phyloP scores from a whole-genome alignment of 768 basidiomycete genomes.

The Xanthoconium stramineum region DNA sequence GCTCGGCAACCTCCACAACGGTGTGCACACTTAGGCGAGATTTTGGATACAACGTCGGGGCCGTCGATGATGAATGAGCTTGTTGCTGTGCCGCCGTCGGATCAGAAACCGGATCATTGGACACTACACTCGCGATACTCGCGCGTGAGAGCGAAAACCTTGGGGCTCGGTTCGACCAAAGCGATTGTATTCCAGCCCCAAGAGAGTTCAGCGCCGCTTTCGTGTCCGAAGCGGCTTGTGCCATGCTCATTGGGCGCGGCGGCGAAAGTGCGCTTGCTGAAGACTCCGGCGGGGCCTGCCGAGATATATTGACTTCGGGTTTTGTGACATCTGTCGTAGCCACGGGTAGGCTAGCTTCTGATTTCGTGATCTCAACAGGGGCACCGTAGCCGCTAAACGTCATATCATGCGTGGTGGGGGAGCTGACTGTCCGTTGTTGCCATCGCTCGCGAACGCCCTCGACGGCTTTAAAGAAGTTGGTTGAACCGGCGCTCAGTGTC shows the following conservation, averaged over 20 bases:
- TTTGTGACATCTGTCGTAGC: constrained; percentile 15
- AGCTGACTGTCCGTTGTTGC: constrained; percentile 39
- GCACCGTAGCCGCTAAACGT: constrained; percentile 16
- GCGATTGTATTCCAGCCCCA: constrained; percentile 47
- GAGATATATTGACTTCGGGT: constrained; percentile 8
- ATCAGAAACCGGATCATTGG: constrained; percentile 23
- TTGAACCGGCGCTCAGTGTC: constrained; percentile 70
- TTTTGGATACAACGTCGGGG: constrained; percentile 13
- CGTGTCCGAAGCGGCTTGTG: constrained; percentile 33
- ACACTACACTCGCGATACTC: constrained; percentile 21
- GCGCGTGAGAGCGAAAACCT: constrained; percentile 37
- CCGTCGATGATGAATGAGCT: background rate
- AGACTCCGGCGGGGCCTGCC: constrained; percentile 29
- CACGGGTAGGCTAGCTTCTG: constrained; percentile 22
- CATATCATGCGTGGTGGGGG: constrained; percentile 25
- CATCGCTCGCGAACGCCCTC: constrained; percentile 83
- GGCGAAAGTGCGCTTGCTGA: constrained; percentile 7
- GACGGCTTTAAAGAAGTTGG: constrained; percentile 84
- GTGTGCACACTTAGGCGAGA: constrained; percentile 21
- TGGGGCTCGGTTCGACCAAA: constrained; percentile 40
- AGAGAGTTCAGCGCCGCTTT: constrained; percentile 37
- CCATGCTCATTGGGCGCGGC: constrained; percentile 25
- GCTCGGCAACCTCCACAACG: constrained; percentile 25
- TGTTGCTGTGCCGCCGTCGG: constrained; percentile 6
- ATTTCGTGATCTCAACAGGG: constrained; percentile 30